Evolutionary conservation across 2,329 filamentous ascomycete genomes (phyloP), one percentile per base, ranked within the genome.

Genomic region (Ophiostoma sp.): DNA sequence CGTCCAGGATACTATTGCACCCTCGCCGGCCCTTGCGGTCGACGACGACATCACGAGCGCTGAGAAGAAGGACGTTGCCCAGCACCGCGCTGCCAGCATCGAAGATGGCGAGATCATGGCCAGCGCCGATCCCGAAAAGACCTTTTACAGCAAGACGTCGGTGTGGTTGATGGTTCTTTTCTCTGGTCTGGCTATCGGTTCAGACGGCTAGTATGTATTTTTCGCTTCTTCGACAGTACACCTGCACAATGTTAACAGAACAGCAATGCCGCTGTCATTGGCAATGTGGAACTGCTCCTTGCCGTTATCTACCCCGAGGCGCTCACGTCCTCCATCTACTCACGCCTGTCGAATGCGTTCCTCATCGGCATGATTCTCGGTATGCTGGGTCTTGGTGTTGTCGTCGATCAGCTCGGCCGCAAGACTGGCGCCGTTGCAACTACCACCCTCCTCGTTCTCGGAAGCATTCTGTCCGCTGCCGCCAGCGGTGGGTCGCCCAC

Each of bases 291-390:
- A 66, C 75, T 81, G 5, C 73, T 82, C 1, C 74, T 81, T 27
- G 76, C 75, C 2, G 69, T 78, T 65, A 71, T 82, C 9, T 82
- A 82, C 72, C 78, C 80, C 2, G 76, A 82, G 4, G 75, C 74
- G 7, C 71, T 81, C 38, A 81, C 81, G 27, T 75, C 74, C 11
- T 72, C 76, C 11, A 81, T 84, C 73, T 82, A 82, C 73, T 78
- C 80, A 2, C 78, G 83, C 5, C 79, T 87, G 3, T 83, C 81
- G 55, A 86, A 87, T 72, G 80, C 84, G 2, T 84, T 82, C 70
- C 77, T 85, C 5, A 80, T 86, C 66, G 85, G 84, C 64, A 81
- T 83, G 75, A 84, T 85, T 68, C 75, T 85, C 66, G 84, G 84
- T 66, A 86, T 85, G 80, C 74, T 86, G 7, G 76, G 80, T 71